phyloP scores from a whole-genome alignment of 2,329 filamentous ascomycete genomes.

The Ustulina deusta region DNA sequence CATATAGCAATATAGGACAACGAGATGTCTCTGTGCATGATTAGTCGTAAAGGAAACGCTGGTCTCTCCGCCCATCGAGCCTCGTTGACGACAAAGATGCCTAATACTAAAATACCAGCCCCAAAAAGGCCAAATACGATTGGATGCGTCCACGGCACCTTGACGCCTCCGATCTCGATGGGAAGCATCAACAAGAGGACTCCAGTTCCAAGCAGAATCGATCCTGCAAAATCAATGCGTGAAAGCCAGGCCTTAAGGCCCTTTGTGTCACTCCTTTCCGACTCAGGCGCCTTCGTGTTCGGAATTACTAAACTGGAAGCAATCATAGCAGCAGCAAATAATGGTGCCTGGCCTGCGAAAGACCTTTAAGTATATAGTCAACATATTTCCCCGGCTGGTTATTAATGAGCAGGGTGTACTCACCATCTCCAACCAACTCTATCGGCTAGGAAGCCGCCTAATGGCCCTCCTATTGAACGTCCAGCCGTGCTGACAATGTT shows the following conservation, averaged over 20 bases:
- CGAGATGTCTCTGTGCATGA: slow-evolving; percentile 64
- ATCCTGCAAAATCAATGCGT: slow-evolving; percentile 71
- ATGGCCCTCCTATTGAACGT: slow-evolving; percentile 63
- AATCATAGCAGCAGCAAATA: slow-evolving; percentile 63
- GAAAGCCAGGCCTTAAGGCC: slow-evolving; percentile 54
- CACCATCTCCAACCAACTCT: slow-evolving; percentile 75
- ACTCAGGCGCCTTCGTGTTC: slow-evolving; percentile 36
- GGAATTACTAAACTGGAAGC: slow-evolving; percentile 55
- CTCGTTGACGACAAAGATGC: slow-evolving; percentile 55
- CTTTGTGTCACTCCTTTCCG: slow-evolving; percentile 28
- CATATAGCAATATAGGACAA: slow-evolving; percentile 64
- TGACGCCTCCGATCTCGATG: slow-evolving; percentile 56
- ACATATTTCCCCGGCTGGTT: background rate
- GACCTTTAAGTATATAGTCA: slow-evolving; percentile 55
- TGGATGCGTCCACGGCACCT: slow-evolving; percentile 55
- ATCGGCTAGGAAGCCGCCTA: slow-evolving; percentile 72
- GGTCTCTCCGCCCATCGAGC: slow-evolving; percentile 63
- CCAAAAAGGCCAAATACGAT: slow-evolving; percentile 51
- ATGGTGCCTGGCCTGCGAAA: slow-evolving; percentile 68
- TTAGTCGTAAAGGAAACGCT: slow-evolving; percentile 68
- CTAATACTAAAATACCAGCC: slow-evolving; percentile 47
- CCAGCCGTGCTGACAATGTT: slow-evolving; percentile 65
- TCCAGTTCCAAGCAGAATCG: slow-evolving; percentile 56
- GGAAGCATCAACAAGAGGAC: slow-evolving; percentile 56
- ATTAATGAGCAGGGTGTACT: slow-evolving; percentile 29